Conservation (phyloP, 2,329 filamentous ascomycete genomes). For the Albophoma yamanashiensis region DNA sequence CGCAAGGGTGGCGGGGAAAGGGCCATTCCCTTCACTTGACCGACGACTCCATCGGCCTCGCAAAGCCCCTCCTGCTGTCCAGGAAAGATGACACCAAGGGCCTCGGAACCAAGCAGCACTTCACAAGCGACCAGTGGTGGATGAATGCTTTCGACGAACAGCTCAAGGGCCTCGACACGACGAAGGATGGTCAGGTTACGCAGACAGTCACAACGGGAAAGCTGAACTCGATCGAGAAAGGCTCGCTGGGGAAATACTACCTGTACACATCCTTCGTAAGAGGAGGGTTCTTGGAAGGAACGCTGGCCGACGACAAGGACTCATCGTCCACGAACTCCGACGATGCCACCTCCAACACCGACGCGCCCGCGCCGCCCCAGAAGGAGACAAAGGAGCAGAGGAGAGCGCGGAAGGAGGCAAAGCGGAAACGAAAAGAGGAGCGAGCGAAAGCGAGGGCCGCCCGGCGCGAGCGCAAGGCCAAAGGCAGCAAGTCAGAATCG, state of each 20-base stretch:
- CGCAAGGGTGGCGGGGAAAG: conserved; percentile 82
- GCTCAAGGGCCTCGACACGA: conserved; percentile 65
- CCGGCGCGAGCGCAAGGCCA: conserved; percentile 7
- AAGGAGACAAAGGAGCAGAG: conserved; percentile 34
- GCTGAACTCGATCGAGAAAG: conserved; percentile 45
- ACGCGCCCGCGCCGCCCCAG: conserved; percentile 13
- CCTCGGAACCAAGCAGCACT: conserved; percentile 63
- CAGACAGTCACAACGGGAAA: conserved; percentile 44
- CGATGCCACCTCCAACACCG: conserved; percentile 9
- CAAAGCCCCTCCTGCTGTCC: conserved; percentile 71
- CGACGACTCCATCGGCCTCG: conserved; percentile 63
- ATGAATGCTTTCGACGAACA: conserved; percentile 88
- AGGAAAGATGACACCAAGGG: conserved; percentile 75
- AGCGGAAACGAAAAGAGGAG: conserved; percentile 16
- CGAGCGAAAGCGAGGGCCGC: conserved; percentile 11
- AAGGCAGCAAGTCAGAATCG: conserved; percentile 14
- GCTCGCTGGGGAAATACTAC: conserved; percentile 44
- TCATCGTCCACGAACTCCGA: conserved; percentile 13
- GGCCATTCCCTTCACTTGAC: conserved; percentile 79
- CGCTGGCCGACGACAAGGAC: conserved; percentile 30
- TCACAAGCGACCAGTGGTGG: conserved; percentile 86
- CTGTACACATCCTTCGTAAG: conserved; percentile 79
- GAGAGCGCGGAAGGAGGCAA: conserved; percentile 23
- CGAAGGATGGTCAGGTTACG: conserved; percentile 42
- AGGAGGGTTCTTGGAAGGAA: conserved; percentile 68